Evolutionary conservation across 768 basidiomycete species (phyloP), one percentile per base, ranked within the genome.

Genomic region (Epithele typhae): DNA sequence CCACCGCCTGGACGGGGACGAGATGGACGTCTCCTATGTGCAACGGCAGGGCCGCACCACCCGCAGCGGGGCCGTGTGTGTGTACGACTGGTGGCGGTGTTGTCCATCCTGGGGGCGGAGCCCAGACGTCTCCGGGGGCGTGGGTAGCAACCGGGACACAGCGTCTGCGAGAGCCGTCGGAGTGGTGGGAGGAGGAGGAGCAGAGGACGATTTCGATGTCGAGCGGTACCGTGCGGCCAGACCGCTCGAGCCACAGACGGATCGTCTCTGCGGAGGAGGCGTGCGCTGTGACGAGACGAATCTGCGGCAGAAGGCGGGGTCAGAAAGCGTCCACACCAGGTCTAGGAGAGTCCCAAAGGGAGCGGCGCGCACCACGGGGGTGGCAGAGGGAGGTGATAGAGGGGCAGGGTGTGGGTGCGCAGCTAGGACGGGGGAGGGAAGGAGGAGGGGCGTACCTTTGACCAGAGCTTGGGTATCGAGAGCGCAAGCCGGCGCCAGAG

Each of bases 171-270:
- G 41, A 18, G 45, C 46, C 19, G 41, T 46, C 55, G 40, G 40
- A 14, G 41, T 40, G 45, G 4, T 32, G 23, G 12, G 47, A 37
- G 24, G 50, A 37, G 7, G 50, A 49, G 35, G 35, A 8, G 35
- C 79, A 81, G 32, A 91, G 68, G 61, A 80, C 82, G 38, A 91
- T 87, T 60, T 89, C 86, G 49, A 91, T 86, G 60, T 89, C 88
- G 8, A 91, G 74, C 5, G 87, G 82, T 5, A 82, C 78, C 4
- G 65, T 73, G 42, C 72, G 68, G 15, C 88, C 88, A 11, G 88
- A 84, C 22, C 87, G 81, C 61, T 89, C 87, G 0, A 91, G 73
- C 87, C 88, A 91, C 10, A 91, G 73, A 7, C 88, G 82, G 40
- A 91, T 77, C 5, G 82, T 87, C 58, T 91, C 87, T 22, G 87